Conservation (phyloP, 2,329 filamentous ascomycete genomes). For the Tolypocladium tropicale region DNA sequence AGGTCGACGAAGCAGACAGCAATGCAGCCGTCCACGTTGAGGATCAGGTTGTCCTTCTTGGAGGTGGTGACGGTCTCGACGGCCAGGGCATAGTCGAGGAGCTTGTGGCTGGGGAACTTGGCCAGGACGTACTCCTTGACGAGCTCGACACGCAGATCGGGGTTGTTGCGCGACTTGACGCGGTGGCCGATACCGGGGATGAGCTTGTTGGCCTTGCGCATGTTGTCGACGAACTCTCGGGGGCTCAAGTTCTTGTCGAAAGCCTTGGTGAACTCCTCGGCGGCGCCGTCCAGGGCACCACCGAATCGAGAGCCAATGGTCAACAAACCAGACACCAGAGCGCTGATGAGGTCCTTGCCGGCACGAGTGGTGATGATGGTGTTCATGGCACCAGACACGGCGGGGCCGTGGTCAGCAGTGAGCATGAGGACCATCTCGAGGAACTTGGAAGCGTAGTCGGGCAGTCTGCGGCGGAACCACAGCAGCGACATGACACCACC, state of each 20-base stretch:
- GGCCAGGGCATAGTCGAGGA: constrained; percentile 96
- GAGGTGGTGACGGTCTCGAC: constrained; percentile 97
- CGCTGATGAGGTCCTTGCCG: constrained; percentile 95
- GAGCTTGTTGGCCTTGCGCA: constrained; percentile 99
- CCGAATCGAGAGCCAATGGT: constrained; percentile 98
- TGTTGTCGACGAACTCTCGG: constrained; percentile 96
- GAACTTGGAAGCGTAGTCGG: constrained; percentile 95
- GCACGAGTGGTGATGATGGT: constrained; percentile 99
- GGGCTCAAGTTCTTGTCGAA: constrained; percentile 97
- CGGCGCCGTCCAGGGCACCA: constrained; percentile 94
- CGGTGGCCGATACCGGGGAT: constrained; percentile 98
- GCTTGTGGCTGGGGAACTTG: constrained; percentile 96
- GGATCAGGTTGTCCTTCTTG: constrained; percentile 99
- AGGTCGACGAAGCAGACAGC: constrained; percentile 98
- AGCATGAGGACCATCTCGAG: constrained; percentile 99
- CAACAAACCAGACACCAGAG: constrained; percentile 89
- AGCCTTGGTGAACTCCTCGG: constrained; percentile 96
- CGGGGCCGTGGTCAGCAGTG: constrained; percentile 96
- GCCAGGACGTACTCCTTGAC: constrained; percentile 98
- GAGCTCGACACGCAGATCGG: constrained; percentile 96
- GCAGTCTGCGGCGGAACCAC: constrained; percentile 98
- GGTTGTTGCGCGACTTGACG: constrained; percentile 99
- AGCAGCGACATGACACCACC: constrained; percentile 99
- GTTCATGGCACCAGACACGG: constrained; percentile 99
- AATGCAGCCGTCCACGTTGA: constrained; percentile 97